phyloP scores from a whole-genome alignment of 352 stramenopile species.

The Phytophthora macrochlamydospora region DNA sequence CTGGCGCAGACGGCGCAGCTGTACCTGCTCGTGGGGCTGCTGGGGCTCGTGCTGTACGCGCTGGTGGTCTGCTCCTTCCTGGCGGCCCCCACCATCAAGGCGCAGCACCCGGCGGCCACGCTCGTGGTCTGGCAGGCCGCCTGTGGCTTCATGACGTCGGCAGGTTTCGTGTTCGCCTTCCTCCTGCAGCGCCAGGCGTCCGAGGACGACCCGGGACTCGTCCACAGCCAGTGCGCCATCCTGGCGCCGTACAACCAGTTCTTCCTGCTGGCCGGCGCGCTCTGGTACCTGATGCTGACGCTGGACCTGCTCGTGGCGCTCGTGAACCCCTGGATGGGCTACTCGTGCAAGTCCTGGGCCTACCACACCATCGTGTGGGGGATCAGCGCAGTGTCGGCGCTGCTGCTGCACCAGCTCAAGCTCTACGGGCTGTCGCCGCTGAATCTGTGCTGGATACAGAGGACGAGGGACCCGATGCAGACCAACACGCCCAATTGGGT shows the following conservation, averaged over 20 bases:
- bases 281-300: constrained; percentile 87
- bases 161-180: constrained; percentile 68
- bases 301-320: constrained; percentile 85
- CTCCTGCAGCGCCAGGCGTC: constrained; percentile 17
- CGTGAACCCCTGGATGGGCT: constrained; percentile 89
- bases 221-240: constrained; percentile 52
- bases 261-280: constrained; percentile 66
- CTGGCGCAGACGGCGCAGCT: constrained; percentile 55
- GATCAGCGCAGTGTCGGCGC: constrained; percentile 60
- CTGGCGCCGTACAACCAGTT: constrained; percentile 82
- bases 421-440: constrained; percentile 70
- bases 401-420: constrained; percentile 66
- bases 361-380: constrained; percentile 86
- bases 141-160: constrained; percentile 62
- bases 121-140: constrained; percentile 84
- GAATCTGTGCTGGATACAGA: constrained; percentile 82
- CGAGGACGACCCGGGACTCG: constrained; percentile 6
- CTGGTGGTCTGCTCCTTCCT: constrained; percentile 76
- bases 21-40: constrained; percentile 61
- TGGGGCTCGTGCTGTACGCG: constrained; percentile 65
- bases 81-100: constrained; percentile 74
- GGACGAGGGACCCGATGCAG: constrained; percentile 40
- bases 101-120: constrained; percentile 75
- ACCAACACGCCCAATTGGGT: constrained; percentile 75
- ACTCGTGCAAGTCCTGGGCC: constrained; percentile 83